Base-by-base conservation (phyloP, 192 early-diverging fungal species). In the Mortierella claussenii region DNA sequence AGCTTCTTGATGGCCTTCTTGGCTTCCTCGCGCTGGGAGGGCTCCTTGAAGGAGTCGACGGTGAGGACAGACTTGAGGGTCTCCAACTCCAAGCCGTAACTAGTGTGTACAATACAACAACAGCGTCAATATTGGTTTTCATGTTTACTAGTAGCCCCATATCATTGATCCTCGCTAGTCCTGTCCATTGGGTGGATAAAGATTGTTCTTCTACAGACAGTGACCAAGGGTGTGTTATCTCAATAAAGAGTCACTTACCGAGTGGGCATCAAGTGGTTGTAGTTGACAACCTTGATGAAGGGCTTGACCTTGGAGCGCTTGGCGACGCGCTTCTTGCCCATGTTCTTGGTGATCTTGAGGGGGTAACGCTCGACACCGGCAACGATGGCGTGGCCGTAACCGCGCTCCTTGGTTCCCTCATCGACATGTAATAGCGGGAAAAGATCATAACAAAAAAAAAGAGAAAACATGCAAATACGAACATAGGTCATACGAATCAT, bases 261-360 rank as follows among this genome's bases (percentile, higher is more conserved):
- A 78, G 98, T 99, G 83, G 98, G 98, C 96, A 99, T 98, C 65
- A 99, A 79, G 91, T 99, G 98, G 83, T 97, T 94, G 91, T 95
- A 98, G 95, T 99, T 99, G 85, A 99, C 85, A 62, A 89, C 86
- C 91, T 98, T 97, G 86, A 99, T 88, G 89, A 99, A 99, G 79
- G 97, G 91, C 96, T 98, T 98, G 82, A 99, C 96, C 82, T 88
- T 90, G 79, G 95, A 96, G 66, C 98, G 94, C 85, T 95, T 95
- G 67, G 94, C 95, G 46, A 98, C 90, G 86, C 90, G 92, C 91
- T 95, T 96, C 84, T 90, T 90, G 68, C 91, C 90, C 97, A 98
- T 98, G 80, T 86, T 78, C 86, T 91, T 92, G 84, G 96, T 97
- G 71, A 99, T 93, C 92, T 98, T 98, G 65, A 94, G 87, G 51